phyloP scores from a whole-genome alignment of 139 green algal genomes.

The Chlorella sp. region DNA sequence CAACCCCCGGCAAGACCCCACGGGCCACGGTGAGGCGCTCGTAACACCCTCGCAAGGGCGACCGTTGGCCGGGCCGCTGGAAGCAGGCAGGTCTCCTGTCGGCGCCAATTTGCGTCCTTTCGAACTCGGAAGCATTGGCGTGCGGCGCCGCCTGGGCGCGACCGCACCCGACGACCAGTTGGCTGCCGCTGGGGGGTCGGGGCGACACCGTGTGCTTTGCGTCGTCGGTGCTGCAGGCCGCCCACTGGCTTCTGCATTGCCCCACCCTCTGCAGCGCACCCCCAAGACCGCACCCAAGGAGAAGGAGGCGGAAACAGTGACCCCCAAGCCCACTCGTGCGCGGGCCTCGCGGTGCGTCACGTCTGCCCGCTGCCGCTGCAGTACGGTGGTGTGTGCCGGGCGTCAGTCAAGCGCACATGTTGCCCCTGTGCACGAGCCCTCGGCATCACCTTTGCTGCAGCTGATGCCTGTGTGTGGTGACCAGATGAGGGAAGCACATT shows the following conservation, averaged over 20 bases:
- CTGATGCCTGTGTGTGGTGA: not conserved
- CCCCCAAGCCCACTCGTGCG: constrained; percentile 25
- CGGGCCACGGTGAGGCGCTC: not conserved
- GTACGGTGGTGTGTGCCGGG: not conserved
- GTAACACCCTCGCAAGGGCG: no score
- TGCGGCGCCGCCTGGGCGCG: no score
- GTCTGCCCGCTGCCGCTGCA: no score
- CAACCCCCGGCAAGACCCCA: constrained; percentile 13
- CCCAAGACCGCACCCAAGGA: constrained; percentile 8
- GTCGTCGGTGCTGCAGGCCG: not conserved
- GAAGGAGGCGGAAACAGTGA: constrained; percentile 41
- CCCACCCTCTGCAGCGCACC: not conserved
- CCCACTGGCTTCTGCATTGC: not conserved
- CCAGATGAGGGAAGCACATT: no score
- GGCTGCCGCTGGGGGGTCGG: not conserved
- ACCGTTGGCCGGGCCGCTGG: not conserved
- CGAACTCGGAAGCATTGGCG: not conserved
- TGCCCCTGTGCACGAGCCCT: not conserved
- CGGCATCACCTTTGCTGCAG: not conserved
- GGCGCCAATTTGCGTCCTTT: not conserved
- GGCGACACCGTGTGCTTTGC: not conserved
- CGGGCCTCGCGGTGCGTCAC: not conserved
- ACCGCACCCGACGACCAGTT: not conserved
- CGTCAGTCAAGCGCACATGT: not conserved
- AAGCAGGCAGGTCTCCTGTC: no score